Base-by-base conservation (phyloP, 2,329 filamentous ascomycete species). In the Paracorniculantispora psalliotae region DNA sequence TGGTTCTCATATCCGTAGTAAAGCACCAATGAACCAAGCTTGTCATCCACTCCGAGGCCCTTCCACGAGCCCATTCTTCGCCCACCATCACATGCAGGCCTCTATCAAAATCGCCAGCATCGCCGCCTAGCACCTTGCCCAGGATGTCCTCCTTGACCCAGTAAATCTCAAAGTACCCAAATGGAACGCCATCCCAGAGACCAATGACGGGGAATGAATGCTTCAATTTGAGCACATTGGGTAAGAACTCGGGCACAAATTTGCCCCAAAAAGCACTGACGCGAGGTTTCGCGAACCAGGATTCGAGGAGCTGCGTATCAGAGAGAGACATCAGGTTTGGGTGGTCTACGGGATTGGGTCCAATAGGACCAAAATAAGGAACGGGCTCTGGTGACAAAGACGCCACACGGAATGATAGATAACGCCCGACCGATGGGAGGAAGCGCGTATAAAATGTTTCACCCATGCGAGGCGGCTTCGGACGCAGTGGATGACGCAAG, bases 111-210 rank as follows among this genome's bases (percentile, higher is more conserved):
- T 96, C 90, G 8, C 82, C 84, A 0, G 86, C 84, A 3, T 83
- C 81, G 23, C 81, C 81, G 0, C 86, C 81, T 4, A 96, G 73
- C 63, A 91, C 80, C 50, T 80, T 82, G 0, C 90, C 91, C 1
- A 99, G 72, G 0, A 79, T 76, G 68, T 97, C 94, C 70, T 99
- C 94, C 68, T 96, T 96, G 3, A 94, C 91, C 93, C 94, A 99
- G 75, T 99, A 99, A 35, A 99, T 82, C 76, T 99, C 94, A 70
- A 99, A 97, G 71, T 96, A 99, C 0, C 92, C 94, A 75, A 97
- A 99, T 0, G 93, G 93, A 61, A 93, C 88, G 12, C 91, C 92
- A 66, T 97, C 91, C 90, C 93, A 99, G 70, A 92, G 87, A 1
- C 90, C 94, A 61, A 97, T 93, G 0, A 88, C 91, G 0, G 94